These are phyloP conservation scores for Cladosporium sp. DNA, from an alignment of 2,329 filamentous ascomycete species.

Conservation along the genomic window DNA sequence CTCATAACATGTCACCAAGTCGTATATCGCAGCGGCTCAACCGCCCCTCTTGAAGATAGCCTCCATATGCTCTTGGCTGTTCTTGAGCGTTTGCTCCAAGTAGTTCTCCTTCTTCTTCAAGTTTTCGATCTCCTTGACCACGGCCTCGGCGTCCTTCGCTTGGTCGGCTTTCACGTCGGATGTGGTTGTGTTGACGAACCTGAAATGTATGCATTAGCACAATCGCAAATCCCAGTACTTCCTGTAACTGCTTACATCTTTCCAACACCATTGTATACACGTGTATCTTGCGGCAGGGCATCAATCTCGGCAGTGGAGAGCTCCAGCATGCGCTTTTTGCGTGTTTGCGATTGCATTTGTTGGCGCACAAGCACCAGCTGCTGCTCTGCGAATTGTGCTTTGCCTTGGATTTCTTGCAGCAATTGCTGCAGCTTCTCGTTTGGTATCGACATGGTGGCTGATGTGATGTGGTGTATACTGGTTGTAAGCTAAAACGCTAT, in stretches of 20 bases:
- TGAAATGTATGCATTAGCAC: slow-evolving; percentile 35
- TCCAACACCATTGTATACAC: slow-evolving; percentile 89
- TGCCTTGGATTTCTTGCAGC: slow-evolving; percentile 88
- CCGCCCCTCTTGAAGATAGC: slow-evolving; percentile 64
- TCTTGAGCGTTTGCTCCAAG: slow-evolving; percentile 91
- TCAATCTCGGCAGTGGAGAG: slow-evolving; percentile 80
- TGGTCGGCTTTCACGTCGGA: slow-evolving; percentile 71
- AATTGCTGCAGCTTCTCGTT: slow-evolving; percentile 95
- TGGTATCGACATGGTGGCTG: slow-evolving; percentile 74
- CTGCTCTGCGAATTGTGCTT: slow-evolving; percentile 82
- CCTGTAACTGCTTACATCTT: slow-evolving; percentile 67
- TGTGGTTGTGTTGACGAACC: slow-evolving; percentile 81
- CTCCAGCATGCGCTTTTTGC: slow-evolving; percentile 83
- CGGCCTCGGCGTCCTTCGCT: slow-evolving; percentile 65
- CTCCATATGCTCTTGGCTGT: slow-evolving; percentile 86
- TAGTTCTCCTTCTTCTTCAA: slow-evolving; percentile 88
- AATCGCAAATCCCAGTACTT: background rate
- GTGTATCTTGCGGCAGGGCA: slow-evolving; percentile 69
- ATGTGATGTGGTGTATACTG: slow-evolving; percentile 7
- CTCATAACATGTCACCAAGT: background rate
- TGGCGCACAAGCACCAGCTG: slow-evolving; percentile 82
- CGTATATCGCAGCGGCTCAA: slow-evolving; percentile 14
- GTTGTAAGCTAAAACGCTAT: slow-evolving; percentile 5
- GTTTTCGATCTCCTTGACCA: slow-evolving; percentile 73
- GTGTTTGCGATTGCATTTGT: slow-evolving; percentile 79